Conservation (phyloP, 305 asterid species). For the Fraxinus baroniana region DNA sequence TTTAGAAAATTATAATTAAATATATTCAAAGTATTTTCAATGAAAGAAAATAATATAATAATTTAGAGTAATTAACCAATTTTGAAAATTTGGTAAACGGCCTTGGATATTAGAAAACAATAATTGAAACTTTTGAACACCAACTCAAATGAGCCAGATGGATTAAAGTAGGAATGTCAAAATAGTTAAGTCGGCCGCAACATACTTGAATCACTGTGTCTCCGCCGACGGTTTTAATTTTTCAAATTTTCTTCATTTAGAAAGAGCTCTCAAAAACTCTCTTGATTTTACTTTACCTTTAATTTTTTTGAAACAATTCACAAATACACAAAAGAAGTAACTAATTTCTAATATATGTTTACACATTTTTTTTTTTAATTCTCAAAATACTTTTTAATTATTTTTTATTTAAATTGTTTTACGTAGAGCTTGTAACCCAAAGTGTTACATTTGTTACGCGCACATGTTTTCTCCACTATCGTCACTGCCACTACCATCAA, state of each 20-base stretch:
- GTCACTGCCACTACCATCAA: too few species aligned
- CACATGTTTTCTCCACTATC: not conserved
- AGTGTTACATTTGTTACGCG: not conserved
- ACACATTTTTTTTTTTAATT: not conserved
- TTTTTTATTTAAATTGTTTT: not conserved
- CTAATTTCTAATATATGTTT: not conserved
- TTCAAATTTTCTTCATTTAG: not conserved
- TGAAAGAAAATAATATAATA: too few species aligned
- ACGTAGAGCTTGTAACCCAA: not conserved
- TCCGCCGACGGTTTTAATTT: too few species aligned
- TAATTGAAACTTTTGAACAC: too few species aligned
- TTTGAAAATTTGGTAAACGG: too few species aligned
- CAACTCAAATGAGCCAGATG: too few species aligned
- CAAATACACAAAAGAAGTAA: not conserved
- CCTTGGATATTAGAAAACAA: too few species aligned
- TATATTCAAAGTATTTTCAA: too few species aligned
- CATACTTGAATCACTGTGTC: not conserved
- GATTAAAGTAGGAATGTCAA: not conserved
- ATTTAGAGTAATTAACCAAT: too few species aligned
- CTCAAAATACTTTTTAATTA: not conserved
- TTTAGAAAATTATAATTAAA: too few species aligned
- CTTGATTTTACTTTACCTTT: not conserved
- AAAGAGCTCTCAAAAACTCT: not conserved
- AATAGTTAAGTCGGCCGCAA: not conserved
- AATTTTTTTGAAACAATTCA: not conserved